A percentile compares a stretch with the other conserved stretches of the same genome.
These are phyloP conservation scores for Colletotrichum destructivum DNA, from an alignment of 2,329 filamentous ascomycete genomes.

Conservation along the genomic window DNA sequence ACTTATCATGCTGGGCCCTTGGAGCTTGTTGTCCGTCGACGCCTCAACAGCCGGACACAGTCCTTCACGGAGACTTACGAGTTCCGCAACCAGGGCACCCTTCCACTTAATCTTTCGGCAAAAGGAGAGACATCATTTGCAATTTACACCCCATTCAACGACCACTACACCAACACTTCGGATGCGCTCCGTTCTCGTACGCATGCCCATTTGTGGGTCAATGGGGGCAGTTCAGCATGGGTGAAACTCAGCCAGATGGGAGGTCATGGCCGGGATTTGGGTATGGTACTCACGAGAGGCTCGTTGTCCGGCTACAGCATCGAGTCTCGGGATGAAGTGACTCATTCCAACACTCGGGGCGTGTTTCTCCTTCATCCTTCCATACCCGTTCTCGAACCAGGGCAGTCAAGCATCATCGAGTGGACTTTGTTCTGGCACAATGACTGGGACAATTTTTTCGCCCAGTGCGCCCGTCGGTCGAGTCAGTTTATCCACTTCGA, in stretches of 20 bases:
- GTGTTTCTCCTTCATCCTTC: slow-evolving; percentile 38
- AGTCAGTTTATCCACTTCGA: slow-evolving; percentile 28
- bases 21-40: slow-evolving; percentile 28
- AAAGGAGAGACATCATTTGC: slow-evolving; percentile 28
- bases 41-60: slow-evolving; percentile 2
- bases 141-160: slow-evolving; percentile 41
- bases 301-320: slow-evolving; percentile 40
- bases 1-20: slow-evolving; percentile 19
- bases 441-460: slow-evolving; percentile 34
- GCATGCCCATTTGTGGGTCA: slow-evolving; percentile 38
- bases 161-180: slow-evolving; percentile 40
- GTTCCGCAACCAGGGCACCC: slow-evolving; percentile 29
- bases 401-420: slow-evolving; percentile 16
- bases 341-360: slow-evolving; percentile 37
- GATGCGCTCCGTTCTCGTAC: slow-evolving; percentile 24
- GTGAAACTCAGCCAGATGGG: slow-evolving; percentile 42
- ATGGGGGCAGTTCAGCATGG: slow-evolving; percentile 36
- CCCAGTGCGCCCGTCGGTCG: slow-evolving; percentile 26
- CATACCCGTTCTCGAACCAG: slow-evolving; percentile 28
- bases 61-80: slow-evolving; percentile 35
- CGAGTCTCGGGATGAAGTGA: slow-evolving; percentile 34
- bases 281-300: slow-evolving; percentile 33
- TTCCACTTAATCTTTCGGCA: slow-evolving; percentile 16
- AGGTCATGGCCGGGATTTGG: slow-evolving; percentile 32
- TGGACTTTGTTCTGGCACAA: slow-evolving; percentile 40